Base-by-base conservation (phyloP, 176 grass and related monocot species). In the Avena eriantha region DNA sequence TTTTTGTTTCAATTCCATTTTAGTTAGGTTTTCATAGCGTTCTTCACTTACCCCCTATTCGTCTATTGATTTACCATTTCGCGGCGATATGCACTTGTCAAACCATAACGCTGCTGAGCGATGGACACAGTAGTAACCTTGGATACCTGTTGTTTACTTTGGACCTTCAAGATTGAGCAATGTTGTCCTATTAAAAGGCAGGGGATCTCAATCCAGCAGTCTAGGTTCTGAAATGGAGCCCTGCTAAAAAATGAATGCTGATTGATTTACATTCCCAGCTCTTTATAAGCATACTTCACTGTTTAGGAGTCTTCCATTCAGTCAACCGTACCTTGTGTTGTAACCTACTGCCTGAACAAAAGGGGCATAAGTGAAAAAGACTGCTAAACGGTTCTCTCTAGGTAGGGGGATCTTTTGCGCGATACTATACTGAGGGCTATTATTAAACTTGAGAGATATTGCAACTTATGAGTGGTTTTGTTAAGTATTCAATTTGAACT, bases 191-290 rank as follows among this genome's bases (percentile, higher is more conserved):
- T 39, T 77, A 2, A 50, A 29, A 68, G 24, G 24, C 45, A 68
- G 31, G 43, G 4, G 19, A 21, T 33, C 17, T 10, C 33, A 66
- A 14, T 76, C 17, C 16, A 76, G 53, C 16, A n/a, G 64, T 6
- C 10, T 53, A 34, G 55, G 43, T 55, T 80, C 47, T 81, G 57
- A 75, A 47, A 76, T 85, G 69, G 13, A 83, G 45, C 68, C 53
- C 46, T 66, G 56, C 17, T 46, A 41, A 73, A 89, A 66, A 64
- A 48, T 29, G 56, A 60, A 36, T 89, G 83, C 34, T 72, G 74
- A 72, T 88, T 80, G 67, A 63, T 70, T 77, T 82, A 22, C 60
- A 81, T 88, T 46, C 47, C 50, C n/a, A 59, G 48, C 64, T 48
- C 24, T 69, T 81, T 89, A 57, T 76, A 14, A 21, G 19, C 67